phyloP scores from a whole-genome alignment of 2,329 filamentous ascomycete genomes.

The Epichloe sibirici region DNA sequence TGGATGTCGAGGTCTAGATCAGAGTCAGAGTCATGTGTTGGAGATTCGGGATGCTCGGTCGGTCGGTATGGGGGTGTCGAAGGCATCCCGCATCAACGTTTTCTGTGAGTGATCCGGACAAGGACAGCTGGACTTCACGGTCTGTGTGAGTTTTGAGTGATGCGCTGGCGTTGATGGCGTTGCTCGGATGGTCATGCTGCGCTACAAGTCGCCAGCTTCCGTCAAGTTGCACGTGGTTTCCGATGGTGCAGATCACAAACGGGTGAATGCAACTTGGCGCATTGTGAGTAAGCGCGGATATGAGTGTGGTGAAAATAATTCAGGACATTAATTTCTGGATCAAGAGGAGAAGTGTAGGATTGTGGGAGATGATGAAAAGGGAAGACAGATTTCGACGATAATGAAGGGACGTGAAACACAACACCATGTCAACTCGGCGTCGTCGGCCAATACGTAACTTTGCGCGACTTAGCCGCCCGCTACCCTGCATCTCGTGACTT shows the following conservation, averaged over 20 bases:
- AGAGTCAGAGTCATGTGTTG: conserved; percentile 59
- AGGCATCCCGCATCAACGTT: conserved; percentile 39
- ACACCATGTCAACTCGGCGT: background rate
- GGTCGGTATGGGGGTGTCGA: conserved; percentile 37
- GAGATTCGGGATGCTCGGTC: conserved; percentile 52
- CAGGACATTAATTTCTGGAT: too few relatives aligned
- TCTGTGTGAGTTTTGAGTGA: conserved; percentile 7
- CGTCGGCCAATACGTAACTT: background rate
- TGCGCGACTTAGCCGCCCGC: background rate
- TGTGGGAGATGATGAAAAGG: background rate
- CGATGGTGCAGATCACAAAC: background rate
- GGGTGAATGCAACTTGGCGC: conserved; percentile 8
- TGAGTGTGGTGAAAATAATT: background rate
- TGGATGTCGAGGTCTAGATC: conserved; percentile 63
- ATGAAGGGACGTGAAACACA: background rate
- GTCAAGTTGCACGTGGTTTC: background rate
- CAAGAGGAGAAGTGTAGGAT: background rate
- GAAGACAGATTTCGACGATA: background rate
- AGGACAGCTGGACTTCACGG: conserved; percentile 7
- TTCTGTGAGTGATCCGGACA: background rate
- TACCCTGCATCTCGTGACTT: background rate
- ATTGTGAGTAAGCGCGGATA: background rate
- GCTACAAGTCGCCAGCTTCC: conserved; percentile 1
- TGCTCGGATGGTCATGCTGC: conserved; percentile 11
- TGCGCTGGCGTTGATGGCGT: conserved; percentile 8